phyloP scores from a whole-genome alignment of 352 stramenopile genomes.

The Pythium coloratum region DNA sequence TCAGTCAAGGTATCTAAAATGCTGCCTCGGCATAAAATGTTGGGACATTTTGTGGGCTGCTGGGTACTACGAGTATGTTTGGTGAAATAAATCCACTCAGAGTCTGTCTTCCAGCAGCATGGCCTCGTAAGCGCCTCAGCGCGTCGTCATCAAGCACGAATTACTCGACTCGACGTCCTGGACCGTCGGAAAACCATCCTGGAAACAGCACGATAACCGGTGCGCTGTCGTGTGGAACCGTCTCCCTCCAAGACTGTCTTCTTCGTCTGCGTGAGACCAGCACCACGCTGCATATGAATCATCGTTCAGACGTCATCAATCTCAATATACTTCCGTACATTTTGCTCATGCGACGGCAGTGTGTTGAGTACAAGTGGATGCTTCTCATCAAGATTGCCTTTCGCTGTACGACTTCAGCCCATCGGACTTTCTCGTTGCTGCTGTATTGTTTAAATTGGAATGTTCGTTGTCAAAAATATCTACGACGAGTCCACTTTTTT shows the following conservation, averaged over 20 bases:
- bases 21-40: neutral
- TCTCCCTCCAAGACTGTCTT: neutral
- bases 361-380: neutral
- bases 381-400: neutral
- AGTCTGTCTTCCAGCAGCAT: neutral
- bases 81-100: neutral
- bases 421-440: neutral
- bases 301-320: neutral
- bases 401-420: neutral
- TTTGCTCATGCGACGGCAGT: neutral
- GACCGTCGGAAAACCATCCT: neutral
- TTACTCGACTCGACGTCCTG: neutral
- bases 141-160: neutral
- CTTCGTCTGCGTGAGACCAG: neutral
- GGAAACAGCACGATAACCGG: neutral
- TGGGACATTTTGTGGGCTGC: neutral
- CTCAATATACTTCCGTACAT: neutral
- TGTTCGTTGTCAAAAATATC: too few species aligned
- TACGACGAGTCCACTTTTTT: neutral
- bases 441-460: too few species aligned
- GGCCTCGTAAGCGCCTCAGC: neutral
- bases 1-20: neutral
- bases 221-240: neutral
- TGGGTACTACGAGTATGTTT: too few species aligned
- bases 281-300: neutral